phyloP scores from a whole-genome alignment of 768 basidiomycete genomes.

The Mycena olivaceomarginata region DNA sequence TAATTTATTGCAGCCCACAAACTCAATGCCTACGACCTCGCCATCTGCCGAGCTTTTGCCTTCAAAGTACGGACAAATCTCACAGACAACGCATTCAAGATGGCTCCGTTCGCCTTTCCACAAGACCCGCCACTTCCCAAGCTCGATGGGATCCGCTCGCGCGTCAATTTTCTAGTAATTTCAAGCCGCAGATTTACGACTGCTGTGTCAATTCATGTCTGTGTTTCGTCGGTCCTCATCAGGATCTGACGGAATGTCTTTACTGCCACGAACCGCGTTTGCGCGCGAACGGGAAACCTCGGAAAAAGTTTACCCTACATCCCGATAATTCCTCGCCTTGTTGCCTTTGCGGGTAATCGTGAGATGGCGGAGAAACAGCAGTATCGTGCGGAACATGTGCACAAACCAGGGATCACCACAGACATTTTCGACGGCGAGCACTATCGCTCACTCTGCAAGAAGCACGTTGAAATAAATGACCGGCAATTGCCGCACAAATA shows the following conservation, averaged over 20 bases:
- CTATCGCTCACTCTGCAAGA: neutral
- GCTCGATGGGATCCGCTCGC: conserved; percentile 5
- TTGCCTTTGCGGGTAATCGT: conserved; percentile 17
- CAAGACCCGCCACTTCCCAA: conserved; percentile 42
- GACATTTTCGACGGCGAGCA: conserved; percentile 8
- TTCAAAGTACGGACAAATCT: conserved; percentile 42
- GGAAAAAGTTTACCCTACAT: conserved; percentile 58
- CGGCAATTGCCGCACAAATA: neutral
- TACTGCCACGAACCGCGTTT: conserved; percentile 49
- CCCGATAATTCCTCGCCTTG: conserved; percentile 53
- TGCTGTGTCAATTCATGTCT: conserved; percentile 51
- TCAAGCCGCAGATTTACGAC: conserved; percentile 48
- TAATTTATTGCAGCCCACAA: conserved; percentile 35
- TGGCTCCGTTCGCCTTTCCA: conserved; percentile 37
- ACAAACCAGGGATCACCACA: neutral
- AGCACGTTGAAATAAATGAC: neutral
- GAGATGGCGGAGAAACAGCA: neutral
- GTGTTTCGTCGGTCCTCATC: conserved; percentile 48
- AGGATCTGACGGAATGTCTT: conserved; percentile 49
- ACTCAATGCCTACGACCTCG: conserved; percentile 40
- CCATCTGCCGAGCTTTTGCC: conserved; percentile 46
- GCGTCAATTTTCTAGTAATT: conserved; percentile 51
- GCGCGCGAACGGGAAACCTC: conserved; percentile 43
- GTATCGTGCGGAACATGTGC: neutral
- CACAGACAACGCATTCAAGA: conserved; percentile 41